These are phyloP conservation scores for Elsinoe necatrix DNA, from an alignment of 2,329 filamentous ascomycete genomes.

Conservation along the genomic window DNA sequence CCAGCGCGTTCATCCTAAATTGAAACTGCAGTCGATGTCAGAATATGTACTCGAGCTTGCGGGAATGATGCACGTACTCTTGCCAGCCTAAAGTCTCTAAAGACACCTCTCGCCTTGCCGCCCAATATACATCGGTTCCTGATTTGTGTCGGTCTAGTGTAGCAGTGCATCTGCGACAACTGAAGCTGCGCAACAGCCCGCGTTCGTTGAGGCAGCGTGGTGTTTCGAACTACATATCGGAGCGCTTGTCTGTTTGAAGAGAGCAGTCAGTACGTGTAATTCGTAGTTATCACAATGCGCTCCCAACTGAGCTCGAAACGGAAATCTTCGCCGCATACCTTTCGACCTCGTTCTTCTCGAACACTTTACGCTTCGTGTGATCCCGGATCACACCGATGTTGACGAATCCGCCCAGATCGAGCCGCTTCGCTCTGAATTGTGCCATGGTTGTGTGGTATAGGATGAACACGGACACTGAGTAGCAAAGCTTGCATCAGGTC, in stretches of 20 bases:
- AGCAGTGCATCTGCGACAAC: constrained; percentile 89
- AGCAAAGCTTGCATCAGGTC: constrained; percentile 7
- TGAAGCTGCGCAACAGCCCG: constrained; percentile 90
- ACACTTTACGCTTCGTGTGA: constrained; percentile 93
- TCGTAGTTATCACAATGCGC: not conserved
- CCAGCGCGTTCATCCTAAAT: constrained; percentile 83
- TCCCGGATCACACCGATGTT: constrained; percentile 85
- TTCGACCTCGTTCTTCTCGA: constrained; percentile 76
- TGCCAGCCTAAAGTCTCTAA: constrained; percentile 85
- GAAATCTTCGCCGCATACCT: constrained; percentile 48
- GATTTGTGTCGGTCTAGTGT: constrained; percentile 88
- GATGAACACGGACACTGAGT: no score
- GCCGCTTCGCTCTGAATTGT: constrained; percentile 81
- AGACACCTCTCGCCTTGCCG: constrained; percentile 82
- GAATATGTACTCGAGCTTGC: not conserved
- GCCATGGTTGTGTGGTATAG: constrained; percentile 25
- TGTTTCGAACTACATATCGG: constrained; percentile 84
- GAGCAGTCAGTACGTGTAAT: not conserved
- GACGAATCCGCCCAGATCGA: constrained; percentile 80
- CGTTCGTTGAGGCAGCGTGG: constrained; percentile 67
- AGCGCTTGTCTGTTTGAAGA: constrained; percentile 59
- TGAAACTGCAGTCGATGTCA: constrained; percentile 58
- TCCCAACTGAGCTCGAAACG: not conserved
- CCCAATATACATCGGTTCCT: constrained; percentile 87
- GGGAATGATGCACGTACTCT: constrained; percentile 55